phyloP scores from a whole-genome alignment of 2,329 filamentous ascomycete species.

The Cercospora brassicicola region DNA sequence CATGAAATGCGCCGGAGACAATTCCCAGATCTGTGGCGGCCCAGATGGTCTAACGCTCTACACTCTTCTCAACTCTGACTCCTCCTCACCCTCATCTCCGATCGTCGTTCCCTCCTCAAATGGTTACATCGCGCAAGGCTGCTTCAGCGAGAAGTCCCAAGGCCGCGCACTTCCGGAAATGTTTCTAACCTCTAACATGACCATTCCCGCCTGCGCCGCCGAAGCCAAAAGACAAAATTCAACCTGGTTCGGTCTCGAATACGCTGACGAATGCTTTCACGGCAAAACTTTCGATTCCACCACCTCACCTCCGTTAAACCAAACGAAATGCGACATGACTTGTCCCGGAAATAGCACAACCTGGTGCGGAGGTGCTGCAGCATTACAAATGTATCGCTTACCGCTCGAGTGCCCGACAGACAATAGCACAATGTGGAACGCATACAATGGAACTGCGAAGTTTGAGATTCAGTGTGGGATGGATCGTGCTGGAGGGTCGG shows the following conservation, averaged over 20 bases:
- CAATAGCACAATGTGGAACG: background rate
- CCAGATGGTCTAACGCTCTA: constrained; percentile 10
- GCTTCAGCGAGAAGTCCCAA: constrained; percentile 31
- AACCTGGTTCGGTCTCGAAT: constrained; percentile 38
- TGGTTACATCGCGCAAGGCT: constrained; percentile 31
- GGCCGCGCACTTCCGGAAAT: constrained; percentile 30
- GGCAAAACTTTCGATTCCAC: background rate
- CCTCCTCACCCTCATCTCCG: constrained; percentile 11
- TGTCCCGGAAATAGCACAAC: constrained; percentile 1
- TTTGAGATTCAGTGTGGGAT: constrained; percentile 1
- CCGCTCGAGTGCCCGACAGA: background rate
- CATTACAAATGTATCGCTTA: constrained; percentile 4
- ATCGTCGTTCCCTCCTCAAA: constrained; percentile 20
- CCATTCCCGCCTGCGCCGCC: constrained; percentile 30
- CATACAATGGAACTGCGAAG: constrained; percentile 3
- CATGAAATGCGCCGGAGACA: constrained; percentile 30
- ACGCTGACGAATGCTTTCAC: constrained; percentile 27
- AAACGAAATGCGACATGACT: background rate
- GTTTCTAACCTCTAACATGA: constrained; percentile 26
- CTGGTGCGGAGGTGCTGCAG: background rate
- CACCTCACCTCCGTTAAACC: background rate
- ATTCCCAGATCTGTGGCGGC: constrained; percentile 31
- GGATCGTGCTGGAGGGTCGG: background rate
- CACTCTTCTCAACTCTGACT: background rate
- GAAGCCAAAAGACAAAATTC: constrained; percentile 29